Evolutionary conservation across 139 green algal genomes (phyloP).

Genomic region (Yamagishiella unicocca): DNA sequence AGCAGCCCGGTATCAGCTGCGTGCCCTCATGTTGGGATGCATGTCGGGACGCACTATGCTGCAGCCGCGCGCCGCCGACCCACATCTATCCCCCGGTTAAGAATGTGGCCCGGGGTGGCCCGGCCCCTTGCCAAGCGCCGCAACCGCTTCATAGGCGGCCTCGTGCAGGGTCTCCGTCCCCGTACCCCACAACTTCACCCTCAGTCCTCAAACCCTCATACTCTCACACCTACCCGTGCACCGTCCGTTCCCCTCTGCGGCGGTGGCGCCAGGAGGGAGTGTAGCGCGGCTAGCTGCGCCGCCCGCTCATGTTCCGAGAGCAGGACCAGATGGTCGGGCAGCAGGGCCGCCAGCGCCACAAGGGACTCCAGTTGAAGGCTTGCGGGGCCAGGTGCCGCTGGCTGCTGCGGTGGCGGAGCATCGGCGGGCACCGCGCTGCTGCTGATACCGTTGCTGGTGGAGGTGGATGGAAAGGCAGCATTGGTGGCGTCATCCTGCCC

Average conservation of each 20-base stretch:
- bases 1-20: too few species aligned
- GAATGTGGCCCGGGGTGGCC: too few species aligned
- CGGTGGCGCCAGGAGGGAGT: constrained; percentile 38
- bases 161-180: too few species aligned
- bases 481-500: not conserved
- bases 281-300: constrained; percentile 38
- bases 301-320: constrained; percentile 46
- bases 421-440: not conserved
- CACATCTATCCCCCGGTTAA: too few species aligned
- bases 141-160: too few species aligned
- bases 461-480: not conserved
- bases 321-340: constrained; percentile 43
- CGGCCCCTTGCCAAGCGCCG: too few species aligned
- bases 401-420: not conserved
- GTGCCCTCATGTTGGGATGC: too few species aligned
- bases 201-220: too few species aligned
- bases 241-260: not conserved
- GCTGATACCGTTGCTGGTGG: not conserved
- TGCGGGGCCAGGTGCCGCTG: not conserved
- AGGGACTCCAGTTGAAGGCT: constrained; percentile 52
- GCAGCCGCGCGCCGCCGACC: too few species aligned
- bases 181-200: too few species aligned
- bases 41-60: too few species aligned
- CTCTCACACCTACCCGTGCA: not conserved
- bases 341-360: constrained; percentile 33